Evolutionary conservation across 163 green algal genomes (phyloP), one percentile per base, ranked within the genome.

Genomic region (Prototheca wickerhamii): DNA sequence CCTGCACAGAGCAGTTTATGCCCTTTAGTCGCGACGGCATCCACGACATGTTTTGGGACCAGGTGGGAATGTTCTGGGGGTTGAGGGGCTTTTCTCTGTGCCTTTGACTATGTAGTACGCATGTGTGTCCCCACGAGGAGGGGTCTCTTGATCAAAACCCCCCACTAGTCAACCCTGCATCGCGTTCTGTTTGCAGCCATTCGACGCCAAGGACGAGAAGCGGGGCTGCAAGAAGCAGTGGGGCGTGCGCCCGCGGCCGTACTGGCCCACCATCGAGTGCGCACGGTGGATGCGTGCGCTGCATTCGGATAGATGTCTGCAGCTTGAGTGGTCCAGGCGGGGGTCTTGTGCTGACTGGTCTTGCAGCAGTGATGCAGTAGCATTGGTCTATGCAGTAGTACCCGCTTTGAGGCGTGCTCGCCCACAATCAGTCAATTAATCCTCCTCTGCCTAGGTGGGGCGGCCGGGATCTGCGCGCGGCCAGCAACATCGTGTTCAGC

Each of bases 1-100:
- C 71, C 60, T 96, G 89, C 74, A 94, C 87, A 2, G 89, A 95
- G 70, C 88, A 89, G 82, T 78, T 89, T 46, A 88, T 91, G 87
- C 78, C 81, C 4, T 79, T 86, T 40, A 61, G 40, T 25, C 85
- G 71, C 37, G 76, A 91, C 52, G 87, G 87, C 54, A 60, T 72
- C 31, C 58, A 53, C 15, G 86, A 91, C 71, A 90, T 93, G 83
- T 93, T 91, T 50, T 95, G 80, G 81, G 4, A 50, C 2, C 73
- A 28, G 20, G 46, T 54, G 15, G 12, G 40, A 10, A 23, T 49
- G 10, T 15, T 15, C 15, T 49, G 10, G 10, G 10, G 40, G 40
- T 23, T 49, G 10, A 15, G 40, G 40, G 40, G 40, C 40, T 10
- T 23, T 49, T 49, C 12, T 49, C 12, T 23, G 10, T 49, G 10